Conservation (phyloP, 1,284 basidiomycete species). For the Cutaneotrichosporon sp. region DNA sequence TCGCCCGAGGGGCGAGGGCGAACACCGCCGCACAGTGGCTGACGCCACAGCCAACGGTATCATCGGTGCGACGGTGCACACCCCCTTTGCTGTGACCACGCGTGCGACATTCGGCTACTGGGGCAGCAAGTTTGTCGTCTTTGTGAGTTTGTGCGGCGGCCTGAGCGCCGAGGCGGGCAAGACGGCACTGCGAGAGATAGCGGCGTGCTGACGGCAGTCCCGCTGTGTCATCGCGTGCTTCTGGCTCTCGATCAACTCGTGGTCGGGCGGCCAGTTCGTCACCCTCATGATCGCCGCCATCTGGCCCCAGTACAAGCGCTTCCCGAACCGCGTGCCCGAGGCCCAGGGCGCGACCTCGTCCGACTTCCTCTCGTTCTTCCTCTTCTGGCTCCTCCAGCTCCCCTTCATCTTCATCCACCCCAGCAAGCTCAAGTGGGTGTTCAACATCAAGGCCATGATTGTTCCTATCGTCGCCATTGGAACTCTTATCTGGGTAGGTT, state of each 20-base stretch:
- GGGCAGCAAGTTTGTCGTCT: constrained; percentile 55
- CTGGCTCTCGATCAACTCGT: constrained; percentile 69
- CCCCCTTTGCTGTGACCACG: constrained; percentile 68
- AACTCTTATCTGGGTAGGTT: constrained; percentile 65
- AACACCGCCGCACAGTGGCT: background rate
- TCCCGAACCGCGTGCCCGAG: constrained; percentile 27
- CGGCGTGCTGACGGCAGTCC: constrained; percentile 9
- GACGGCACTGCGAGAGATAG: background rate
- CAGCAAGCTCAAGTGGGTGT: constrained; percentile 68
- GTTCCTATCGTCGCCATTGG: constrained; percentile 67
- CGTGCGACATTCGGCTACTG: constrained; percentile 75
- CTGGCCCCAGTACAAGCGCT: constrained; percentile 27
- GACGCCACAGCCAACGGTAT: constrained; percentile 59
- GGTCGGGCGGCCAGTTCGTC: constrained; percentile 32
- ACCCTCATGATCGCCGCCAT: constrained; percentile 30
- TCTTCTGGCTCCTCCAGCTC: constrained; percentile 62
- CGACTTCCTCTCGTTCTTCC: constrained; percentile 64
- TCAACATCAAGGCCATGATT: constrained; percentile 63
- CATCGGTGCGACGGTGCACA: constrained; percentile 65
- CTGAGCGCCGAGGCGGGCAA: background rate
- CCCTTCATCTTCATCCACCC: constrained; percentile 73
- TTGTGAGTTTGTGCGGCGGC: constrained; percentile 57
- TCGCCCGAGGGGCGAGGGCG: background rate
- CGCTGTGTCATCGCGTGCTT: constrained; percentile 64
- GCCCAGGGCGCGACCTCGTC: constrained; percentile 45